These are phyloP conservation scores for Takashimella tepidaria DNA, from an alignment of 1,284 basidiomycete species.

Conservation along the genomic window DNA sequence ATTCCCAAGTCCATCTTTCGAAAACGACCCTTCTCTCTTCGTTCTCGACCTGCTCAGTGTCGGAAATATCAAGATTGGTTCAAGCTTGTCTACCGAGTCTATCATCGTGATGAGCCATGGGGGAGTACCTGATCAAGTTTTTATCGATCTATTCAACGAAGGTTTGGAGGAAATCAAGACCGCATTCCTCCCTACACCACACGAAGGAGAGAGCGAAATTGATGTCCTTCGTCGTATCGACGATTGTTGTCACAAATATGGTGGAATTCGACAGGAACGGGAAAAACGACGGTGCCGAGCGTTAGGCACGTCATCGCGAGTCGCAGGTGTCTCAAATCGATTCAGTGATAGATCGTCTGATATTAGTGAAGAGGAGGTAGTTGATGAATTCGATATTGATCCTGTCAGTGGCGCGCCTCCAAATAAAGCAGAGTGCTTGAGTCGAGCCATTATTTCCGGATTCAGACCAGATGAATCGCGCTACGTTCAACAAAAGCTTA, in stretches of 20 bases:
- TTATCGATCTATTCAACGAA: constrained; percentile 19
- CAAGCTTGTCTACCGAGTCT: constrained; percentile 26
- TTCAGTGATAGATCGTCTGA: not conserved
- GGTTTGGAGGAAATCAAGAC: constrained; percentile 19
- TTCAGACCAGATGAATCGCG: constrained; percentile 20
- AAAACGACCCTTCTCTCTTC: constrained; percentile 23
- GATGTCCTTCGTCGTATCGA: constrained; percentile 19
- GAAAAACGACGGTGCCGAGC: constrained; percentile 16
- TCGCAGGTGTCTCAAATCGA: constrained; percentile 19
- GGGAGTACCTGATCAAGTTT: constrained; percentile 21
- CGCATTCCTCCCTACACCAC: constrained; percentile 12
- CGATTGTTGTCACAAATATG: constrained; percentile 15
- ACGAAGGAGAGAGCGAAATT: constrained; percentile 18
- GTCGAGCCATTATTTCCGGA: constrained; percentile 17
- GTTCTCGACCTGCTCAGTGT: constrained; percentile 28
- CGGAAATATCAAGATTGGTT: constrained; percentile 23
- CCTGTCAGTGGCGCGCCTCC: constrained; percentile 25
- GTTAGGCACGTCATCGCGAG: constrained; percentile 19
- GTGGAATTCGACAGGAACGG: constrained; percentile 28
- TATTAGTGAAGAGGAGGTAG: not conserved
- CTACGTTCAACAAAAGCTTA: constrained; percentile 24
- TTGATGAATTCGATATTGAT: constrained; percentile 17
- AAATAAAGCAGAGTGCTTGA: not conserved
- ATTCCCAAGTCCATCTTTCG: constrained; percentile 6
- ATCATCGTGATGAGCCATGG: constrained; percentile 28